Conservation (phyloP, 2,329 filamentous ascomycete species). For the Pseudogymnoascus sp. region DNA sequence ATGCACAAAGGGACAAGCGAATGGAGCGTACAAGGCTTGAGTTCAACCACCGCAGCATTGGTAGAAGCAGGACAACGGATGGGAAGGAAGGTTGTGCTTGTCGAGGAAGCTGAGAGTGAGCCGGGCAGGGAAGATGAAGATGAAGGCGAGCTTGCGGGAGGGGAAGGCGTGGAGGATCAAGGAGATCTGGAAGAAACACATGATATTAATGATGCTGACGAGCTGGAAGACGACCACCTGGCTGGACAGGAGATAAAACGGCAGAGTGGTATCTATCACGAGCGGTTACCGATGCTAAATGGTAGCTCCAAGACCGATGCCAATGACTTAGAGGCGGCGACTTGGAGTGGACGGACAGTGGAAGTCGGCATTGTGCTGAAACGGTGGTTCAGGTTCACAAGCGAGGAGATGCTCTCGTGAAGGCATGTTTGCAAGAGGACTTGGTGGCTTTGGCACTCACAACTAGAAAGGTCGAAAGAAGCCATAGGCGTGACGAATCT, state of each 20-base stretch:
- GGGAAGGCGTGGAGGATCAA: conserved; percentile 29
- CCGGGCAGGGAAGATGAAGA: conserved; percentile 19
- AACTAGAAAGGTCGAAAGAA: background rate
- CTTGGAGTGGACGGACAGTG: conserved; percentile 50
- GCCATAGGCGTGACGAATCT: background rate
- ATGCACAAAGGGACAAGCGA: conserved; percentile 61
- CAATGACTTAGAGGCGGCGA: conserved; percentile 37
- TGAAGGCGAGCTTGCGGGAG: conserved; percentile 30
- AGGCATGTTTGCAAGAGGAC: background rate
- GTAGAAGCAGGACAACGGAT: conserved; percentile 49
- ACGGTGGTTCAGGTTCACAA: conserved; percentile 56
- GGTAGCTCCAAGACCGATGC: conserved; percentile 39
- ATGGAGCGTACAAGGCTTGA: conserved; percentile 67
- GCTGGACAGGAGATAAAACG: conserved; percentile 23
- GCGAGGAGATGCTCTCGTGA: background rate
- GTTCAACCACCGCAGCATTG: conserved; percentile 50
- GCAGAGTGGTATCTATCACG: conserved; percentile 31
- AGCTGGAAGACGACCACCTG: conserved; percentile 24
- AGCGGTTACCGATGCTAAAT: conserved; percentile 53
- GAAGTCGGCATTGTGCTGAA: conserved; percentile 47
- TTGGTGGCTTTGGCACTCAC: background rate
- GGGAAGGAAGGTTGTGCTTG: conserved; percentile 36
- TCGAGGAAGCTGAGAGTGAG: conserved; percentile 32
- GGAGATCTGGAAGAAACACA: conserved; percentile 14
- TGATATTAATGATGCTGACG: conserved; percentile 23